These are phyloP conservation scores for Apostasia shenzhenica DNA, from an alignment of 106 monocot species.

Conservation along the genomic window DNA sequence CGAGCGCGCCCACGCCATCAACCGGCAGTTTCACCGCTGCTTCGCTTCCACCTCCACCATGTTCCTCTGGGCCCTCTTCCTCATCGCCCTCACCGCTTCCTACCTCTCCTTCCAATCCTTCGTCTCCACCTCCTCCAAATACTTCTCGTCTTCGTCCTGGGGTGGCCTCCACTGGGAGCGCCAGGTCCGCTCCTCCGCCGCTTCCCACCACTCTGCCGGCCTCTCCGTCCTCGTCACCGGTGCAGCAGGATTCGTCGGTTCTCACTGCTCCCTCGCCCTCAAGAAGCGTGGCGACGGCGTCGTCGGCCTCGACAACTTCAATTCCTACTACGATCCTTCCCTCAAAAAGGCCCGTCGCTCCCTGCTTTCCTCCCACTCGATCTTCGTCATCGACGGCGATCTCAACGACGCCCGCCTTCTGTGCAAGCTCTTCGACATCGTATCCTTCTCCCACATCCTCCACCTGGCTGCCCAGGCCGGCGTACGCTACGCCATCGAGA, in stretches of 20 bases:
- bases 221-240: conserved; percentile 37
- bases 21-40: conserved; percentile 41
- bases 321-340: conserved; percentile 37
- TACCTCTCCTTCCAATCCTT: conserved; percentile 38
- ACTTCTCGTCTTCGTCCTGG: conserved; percentile 20
- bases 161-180: conserved; percentile 36
- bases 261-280: conserved; percentile 28
- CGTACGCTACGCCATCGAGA: conserved; percentile 37
- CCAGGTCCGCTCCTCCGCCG: conserved; percentile 24
- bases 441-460: conserved; percentile 37
- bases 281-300: conserved; percentile 29
- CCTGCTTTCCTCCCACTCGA: conserved; percentile 20
- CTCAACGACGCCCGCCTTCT: conserved; percentile 27
- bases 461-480: conserved; percentile 45
- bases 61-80: conserved; percentile 38
- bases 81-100: conserved; percentile 27
- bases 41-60: conserved; percentile 41
- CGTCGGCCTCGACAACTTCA: conserved; percentile 37
- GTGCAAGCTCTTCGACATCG: conserved; percentile 37
- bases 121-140: conserved; percentile 12
- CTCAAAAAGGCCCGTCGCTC: conserved; percentile 27
- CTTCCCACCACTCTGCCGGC: conserved; percentile 7
- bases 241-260: conserved; percentile 32
- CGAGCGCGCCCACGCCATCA: conserved; percentile 24
- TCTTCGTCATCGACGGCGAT: conserved; percentile 24